These are phyloP conservation scores for Oenanthe javanica DNA, from an alignment of 140 eudicot species.

Conservation along the genomic window DNA sequence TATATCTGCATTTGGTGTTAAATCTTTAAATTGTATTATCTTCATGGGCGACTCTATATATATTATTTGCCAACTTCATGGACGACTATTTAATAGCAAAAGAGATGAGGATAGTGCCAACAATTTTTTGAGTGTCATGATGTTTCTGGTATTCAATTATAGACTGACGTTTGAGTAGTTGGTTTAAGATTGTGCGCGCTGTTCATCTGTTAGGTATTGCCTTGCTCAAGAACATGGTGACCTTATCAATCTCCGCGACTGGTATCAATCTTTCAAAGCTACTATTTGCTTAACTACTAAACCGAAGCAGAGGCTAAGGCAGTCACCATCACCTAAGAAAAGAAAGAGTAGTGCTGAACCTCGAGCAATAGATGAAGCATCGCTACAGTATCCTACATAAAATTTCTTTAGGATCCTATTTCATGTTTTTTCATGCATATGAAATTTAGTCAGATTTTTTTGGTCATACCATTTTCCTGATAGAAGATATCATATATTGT, in stretches of 20 bases:
- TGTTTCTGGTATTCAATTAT: background rate
- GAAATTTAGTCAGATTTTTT: background rate
- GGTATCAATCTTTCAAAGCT: slow-evolving; percentile 80
- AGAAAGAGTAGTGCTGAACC: slow-evolving; percentile 36
- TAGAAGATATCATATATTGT: background rate
- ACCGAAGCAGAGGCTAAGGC: slow-evolving; percentile 42
- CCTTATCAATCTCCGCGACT: slow-evolving; percentile 84
- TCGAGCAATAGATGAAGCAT: slow-evolving; percentile 49
- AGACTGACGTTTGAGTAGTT: background rate
- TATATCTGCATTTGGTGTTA: background rate
- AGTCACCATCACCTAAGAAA: slow-evolving; percentile 68
- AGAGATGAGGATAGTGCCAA: background rate
- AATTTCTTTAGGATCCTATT: slow-evolving; percentile 10
- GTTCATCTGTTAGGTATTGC: slow-evolving; percentile 45
- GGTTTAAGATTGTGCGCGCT: background rate
- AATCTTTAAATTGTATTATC: background rate
- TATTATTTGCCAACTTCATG: background rate
- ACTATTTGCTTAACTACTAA: slow-evolving; percentile 21
- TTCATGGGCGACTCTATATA: background rate
- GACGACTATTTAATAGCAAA: background rate
- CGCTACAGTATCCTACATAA: slow-evolving; percentile 66
- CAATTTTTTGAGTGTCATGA: background rate
- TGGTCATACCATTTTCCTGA: background rate
- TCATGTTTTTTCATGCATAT: slow-evolving; percentile 12
- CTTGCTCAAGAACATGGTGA: slow-evolving; percentile 92